Conservation (phyloP, 1,284 basidiomycete species). For the Tylopilus sp. region DNA sequence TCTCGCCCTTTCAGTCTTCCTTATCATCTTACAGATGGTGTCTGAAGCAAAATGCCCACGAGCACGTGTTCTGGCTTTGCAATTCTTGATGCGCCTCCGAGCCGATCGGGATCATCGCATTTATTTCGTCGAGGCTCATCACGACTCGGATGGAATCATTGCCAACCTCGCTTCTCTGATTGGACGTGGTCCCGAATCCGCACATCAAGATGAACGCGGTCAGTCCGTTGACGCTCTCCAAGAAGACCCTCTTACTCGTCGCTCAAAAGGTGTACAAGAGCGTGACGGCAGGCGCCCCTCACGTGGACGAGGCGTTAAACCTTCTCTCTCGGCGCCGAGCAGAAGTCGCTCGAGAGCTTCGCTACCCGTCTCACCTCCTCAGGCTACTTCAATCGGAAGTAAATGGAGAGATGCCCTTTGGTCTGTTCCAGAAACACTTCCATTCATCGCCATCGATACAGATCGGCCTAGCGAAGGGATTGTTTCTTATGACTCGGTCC, state of each 20-base stretch:
- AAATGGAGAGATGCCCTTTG: conserved; percentile 50
- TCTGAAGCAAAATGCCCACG: conserved; percentile 50
- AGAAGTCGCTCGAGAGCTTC: conserved; percentile 68
- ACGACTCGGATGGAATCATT: conserved; percentile 55
- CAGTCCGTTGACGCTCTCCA: conserved; percentile 19
- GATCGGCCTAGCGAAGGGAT: conserved; percentile 72
- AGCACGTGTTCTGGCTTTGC: conserved; percentile 73
- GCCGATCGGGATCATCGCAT: conserved; percentile 90
- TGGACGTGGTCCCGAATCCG: conserved; percentile 37
- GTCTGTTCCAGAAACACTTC: conserved; percentile 72
- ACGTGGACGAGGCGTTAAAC: conserved; percentile 51
- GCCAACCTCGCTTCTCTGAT: conserved; percentile 54
- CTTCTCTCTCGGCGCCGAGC: conserved; percentile 50
- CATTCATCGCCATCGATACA: conserved; percentile 64
- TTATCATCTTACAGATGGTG: conserved; percentile 44
- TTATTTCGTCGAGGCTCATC: conserved; percentile 56
- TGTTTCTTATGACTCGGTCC: conserved; percentile 70
- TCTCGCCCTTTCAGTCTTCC: conserved; percentile 52
- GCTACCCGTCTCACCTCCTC: conserved; percentile 31
- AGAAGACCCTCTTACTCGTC: conserved; percentile 44
- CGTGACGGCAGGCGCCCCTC: conserved; percentile 52
- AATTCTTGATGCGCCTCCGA: conserved; percentile 86
- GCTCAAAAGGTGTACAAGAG: conserved; percentile 51
- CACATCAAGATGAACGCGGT: conserved; percentile 28
- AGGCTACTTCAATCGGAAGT: conserved; percentile 37